Conservation (phyloP, 257 asterid species). For the Knoxia roxburghii region DNA sequence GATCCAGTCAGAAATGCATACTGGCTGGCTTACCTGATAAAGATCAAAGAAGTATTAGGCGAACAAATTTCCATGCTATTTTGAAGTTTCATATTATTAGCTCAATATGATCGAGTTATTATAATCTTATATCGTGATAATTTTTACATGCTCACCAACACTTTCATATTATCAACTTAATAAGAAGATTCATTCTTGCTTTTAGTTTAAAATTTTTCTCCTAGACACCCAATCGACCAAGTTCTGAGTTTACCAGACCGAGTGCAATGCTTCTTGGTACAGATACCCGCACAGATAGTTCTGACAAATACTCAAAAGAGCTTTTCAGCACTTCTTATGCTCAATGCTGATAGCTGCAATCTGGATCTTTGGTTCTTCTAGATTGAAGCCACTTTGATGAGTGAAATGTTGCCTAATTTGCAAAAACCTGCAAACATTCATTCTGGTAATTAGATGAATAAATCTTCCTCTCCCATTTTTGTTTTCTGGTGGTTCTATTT, state of each 20-base stretch:
- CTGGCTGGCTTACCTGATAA: neutral
- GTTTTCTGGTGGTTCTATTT: constrained; percentile 34
- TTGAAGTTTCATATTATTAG: neutral
- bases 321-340: constrained; percentile 62
- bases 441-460: constrained; percentile 58
- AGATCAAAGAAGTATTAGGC: neutral
- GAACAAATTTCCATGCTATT: neutral
- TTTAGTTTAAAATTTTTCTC: constrained; percentile 37
- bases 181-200: constrained; percentile 9
- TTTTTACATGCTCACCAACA: neutral
- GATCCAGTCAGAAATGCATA: neutral
- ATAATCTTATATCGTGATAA: neutral
- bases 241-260: constrained; percentile 84
- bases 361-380: constrained; percentile 75
- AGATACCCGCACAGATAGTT: constrained; percentile 49
- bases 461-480: constrained; percentile 34
- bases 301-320: constrained; percentile 53
- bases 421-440: constrained; percentile 88
- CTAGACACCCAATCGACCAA: constrained; percentile 62
- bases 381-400: constrained; percentile 57
- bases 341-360: constrained; percentile 56
- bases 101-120: neutral
- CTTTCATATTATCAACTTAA: constrained; percentile 4
- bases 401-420: constrained; percentile 64
- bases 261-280: constrained; percentile 60